Percentiles rank a stretch among this genome's conserved stretches.
These are phyloP conservation scores for Bocquillonia castaneifolia DNA, from an alignment of 441 rosid genomes.

Conservation along the genomic window DNA sequence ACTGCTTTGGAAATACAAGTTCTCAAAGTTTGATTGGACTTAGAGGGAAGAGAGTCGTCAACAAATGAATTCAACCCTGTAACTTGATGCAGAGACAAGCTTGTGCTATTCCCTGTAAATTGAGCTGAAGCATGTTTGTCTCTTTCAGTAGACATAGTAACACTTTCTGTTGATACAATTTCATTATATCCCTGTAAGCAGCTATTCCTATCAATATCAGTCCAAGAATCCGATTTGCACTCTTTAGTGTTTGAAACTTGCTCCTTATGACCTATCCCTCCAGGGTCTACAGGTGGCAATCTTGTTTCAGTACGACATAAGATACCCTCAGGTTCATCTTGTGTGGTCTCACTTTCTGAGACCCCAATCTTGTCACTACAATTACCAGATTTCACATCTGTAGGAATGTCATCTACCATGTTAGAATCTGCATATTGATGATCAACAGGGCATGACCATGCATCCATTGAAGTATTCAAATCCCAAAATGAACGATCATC, in stretches of 20 bases:
- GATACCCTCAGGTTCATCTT: not conserved
- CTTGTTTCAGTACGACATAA: conserved; percentile 3
- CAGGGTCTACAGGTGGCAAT: conserved; percentile 7
- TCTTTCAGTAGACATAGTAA: not conserved
- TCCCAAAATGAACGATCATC: too few relatives aligned
- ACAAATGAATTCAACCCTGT: not conserved
- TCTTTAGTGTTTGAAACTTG: not conserved
- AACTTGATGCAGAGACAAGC: conserved; percentile 8
- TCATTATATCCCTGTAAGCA: not conserved
- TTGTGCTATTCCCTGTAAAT: not conserved
- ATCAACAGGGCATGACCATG: conserved; percentile 22
- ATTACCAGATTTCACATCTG: not conserved
- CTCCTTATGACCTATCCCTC: not conserved
- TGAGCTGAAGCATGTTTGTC: conserved; percentile 1
- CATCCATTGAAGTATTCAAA: conserved; percentile 23
- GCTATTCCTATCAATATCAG: not conserved
- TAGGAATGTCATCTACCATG: not conserved
- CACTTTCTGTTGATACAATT: not conserved
- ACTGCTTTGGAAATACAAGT: not conserved
- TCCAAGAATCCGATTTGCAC: not conserved
- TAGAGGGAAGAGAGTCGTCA: not conserved
- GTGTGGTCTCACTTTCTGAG: conserved; percentile 4
- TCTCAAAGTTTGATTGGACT: not conserved
- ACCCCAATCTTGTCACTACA: conserved; percentile 1
- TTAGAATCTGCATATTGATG: not conserved